These are phyloP conservation scores for Claviceps sp. DNA, from an alignment of 2,329 filamentous ascomycete species.

Conservation along the genomic window DNA sequence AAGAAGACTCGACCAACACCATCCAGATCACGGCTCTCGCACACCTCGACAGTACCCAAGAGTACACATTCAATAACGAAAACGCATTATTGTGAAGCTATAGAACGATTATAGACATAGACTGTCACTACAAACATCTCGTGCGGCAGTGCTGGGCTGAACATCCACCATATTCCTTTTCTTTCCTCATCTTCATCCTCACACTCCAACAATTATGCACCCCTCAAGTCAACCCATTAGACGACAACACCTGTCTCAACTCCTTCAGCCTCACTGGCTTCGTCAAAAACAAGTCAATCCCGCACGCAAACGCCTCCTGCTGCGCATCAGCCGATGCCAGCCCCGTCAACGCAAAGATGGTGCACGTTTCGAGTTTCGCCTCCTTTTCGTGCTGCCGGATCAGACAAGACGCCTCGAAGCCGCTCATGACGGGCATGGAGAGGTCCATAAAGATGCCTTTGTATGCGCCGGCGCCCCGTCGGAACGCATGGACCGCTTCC, in stretches of 20 bases:
- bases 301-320: slow-evolving; percentile 35
- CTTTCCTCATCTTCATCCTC: too few species aligned
- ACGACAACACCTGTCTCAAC: slow-evolving; percentile 9
- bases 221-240: not conserved
- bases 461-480: slow-evolving; percentile 7
- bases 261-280: slow-evolving; percentile 32
- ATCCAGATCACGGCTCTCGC: too few species aligned
- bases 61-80: too few species aligned
- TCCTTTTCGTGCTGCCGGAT: slow-evolving; percentile 35
- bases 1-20: too few species aligned
- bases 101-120: too few species aligned
- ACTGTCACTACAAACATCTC: too few species aligned
- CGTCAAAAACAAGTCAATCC: slow-evolving; percentile 38
- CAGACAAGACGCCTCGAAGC: slow-evolving; percentile 29
- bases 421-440: slow-evolving; percentile 41
- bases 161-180: too few species aligned
- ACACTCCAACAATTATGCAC: too few species aligned
- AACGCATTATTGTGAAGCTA: too few species aligned
- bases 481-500: slow-evolving; percentile 15
- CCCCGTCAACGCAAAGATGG: slow-evolving; percentile 37
- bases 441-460: slow-evolving; percentile 28
- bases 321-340: slow-evolving; percentile 32
- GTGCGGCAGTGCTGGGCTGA: too few species aligned
- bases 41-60: too few species aligned
- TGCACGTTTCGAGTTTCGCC: slow-evolving; percentile 24